These are phyloP conservation scores for Theobroma cacao DNA, from an alignment of 345 rosid genomes.

Conservation along the genomic window DNA sequence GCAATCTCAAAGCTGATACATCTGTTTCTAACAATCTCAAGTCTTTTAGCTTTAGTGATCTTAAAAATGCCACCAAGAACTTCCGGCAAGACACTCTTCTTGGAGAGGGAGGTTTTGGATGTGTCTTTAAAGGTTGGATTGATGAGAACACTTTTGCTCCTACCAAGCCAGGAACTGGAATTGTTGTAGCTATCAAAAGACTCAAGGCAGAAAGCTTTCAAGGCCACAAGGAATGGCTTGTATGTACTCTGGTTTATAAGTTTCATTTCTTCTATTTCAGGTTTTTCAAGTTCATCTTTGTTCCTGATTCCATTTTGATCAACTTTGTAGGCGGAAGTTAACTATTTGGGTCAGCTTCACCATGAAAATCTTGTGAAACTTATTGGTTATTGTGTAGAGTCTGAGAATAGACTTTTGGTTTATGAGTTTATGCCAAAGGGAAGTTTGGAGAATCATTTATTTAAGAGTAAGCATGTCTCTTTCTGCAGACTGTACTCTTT, in stretches of 20 bases:
- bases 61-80: slow-evolving; percentile 54
- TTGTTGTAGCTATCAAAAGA: slow-evolving; percentile 59
- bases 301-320: not conserved
- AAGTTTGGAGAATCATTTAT: slow-evolving; percentile 87
- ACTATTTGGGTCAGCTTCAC: slow-evolving; percentile 69
- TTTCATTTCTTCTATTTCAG: not conserved
- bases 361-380: slow-evolving; percentile 85
- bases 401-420: slow-evolving; percentile 66
- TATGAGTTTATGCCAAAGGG: slow-evolving; percentile 89
- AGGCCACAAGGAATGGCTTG: slow-evolving; percentile 84
- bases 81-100: slow-evolving; percentile 54
- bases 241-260: slow-evolving; percentile 25
- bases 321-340: slow-evolving; percentile 68
- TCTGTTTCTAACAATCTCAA: slow-evolving; percentile 37
- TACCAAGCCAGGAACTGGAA: slow-evolving; percentile 51
- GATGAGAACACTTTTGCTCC: slow-evolving; percentile 54
- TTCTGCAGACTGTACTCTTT: not conserved
- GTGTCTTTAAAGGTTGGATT: slow-evolving; percentile 70
- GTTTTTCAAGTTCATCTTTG: not conserved
- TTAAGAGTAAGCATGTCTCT: slow-evolving; percentile 56
- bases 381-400: slow-evolving; percentile 74
- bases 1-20: slow-evolving; percentile 35
- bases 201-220: slow-evolving; percentile 66
- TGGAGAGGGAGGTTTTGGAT: slow-evolving; percentile 74
- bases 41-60: slow-evolving; percentile 52